A percentile compares a stretch with the other conserved stretches of the same genome.
Evolutionary conservation across 164 flowering plant genomes (phyloP).

Genomic region (Dillenia turbinata): DNA sequence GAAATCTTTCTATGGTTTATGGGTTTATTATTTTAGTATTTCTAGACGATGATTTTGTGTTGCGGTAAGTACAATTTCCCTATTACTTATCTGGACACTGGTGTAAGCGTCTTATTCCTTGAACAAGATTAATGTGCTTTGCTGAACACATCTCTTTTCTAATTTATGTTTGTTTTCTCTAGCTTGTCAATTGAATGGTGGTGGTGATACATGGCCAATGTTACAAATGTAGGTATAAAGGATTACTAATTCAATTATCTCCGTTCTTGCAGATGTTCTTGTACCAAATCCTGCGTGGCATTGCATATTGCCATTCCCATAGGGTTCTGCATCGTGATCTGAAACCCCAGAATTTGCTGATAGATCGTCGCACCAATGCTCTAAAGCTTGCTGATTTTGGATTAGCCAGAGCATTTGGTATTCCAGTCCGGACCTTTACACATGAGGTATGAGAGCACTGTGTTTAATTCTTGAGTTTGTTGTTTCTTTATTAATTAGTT

Average conservation of each 20-base stretch:
- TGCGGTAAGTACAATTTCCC: no score
- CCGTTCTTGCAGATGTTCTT: constrained; percentile 60
- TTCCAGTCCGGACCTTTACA: constrained; percentile 92
- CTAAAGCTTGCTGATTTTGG: constrained; percentile 97
- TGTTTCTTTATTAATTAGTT: no score
- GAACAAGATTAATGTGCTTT: no score
- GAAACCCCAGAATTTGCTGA: constrained; percentile 91
- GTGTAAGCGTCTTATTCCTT: no score
- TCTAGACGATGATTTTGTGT: no score
- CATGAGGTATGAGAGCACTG: constrained; percentile 60
- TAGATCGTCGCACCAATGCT: constrained; percentile 82
- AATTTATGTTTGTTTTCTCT: no score
- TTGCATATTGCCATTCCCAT: constrained; percentile 92
- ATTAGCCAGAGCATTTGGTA: constrained; percentile 93
- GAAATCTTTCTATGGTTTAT: constrained; percentile 17
- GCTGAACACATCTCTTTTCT: no score
- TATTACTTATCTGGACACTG: no score
- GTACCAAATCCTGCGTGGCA: constrained; percentile 91
- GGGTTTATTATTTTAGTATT: not conserved
- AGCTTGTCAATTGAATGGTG: no score
- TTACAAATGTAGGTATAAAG: no score
- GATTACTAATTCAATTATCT: not conserved
- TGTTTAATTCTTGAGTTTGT: no score
- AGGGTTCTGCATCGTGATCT: constrained; percentile 92
- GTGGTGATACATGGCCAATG: no score